Evolutionary conservation across 2,329 filamentous ascomycete species (phyloP), one percentile per base, ranked within the genome.

Genomic region (Curvularia verruculosa): DNA sequence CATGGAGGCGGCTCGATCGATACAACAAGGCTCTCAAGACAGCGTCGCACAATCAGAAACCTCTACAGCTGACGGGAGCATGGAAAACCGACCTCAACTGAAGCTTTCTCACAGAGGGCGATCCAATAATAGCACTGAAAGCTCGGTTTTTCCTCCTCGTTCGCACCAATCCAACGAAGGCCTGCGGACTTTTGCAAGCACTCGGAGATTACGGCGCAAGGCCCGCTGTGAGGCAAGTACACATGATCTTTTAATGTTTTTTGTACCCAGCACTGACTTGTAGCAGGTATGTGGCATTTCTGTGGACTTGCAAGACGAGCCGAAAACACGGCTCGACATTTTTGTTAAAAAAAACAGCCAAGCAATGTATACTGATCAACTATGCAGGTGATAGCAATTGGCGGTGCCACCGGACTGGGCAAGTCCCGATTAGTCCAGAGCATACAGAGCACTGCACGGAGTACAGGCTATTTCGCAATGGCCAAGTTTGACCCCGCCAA

Each of bases 391-490:
- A 81, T 88, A 43, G 80, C 82, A 15, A 81, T 88, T 40, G 81
- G 77, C 49, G 86, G 85, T 19, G 76, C 79, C 18, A 80, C 84
- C 45, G 86, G 86, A 2, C 78, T 85, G 31, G 86, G 86, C 15
- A 88, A 88, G 67, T 84, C 84, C 1, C 82, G 85, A 54, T 75
- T 88, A 6, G 74, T 88, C 15, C 84, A 85, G 61, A 83, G 82
- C 54, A 79, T 87, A 8, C 85, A 87, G 59, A 78, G 81, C 9
- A 77, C 78, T 21, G 85, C 85, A 37, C 81, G 86, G 29, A 82
- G 80, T 61, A 75, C 82, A 56, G 85, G 85, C 5, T 88, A 87
- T 65, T 86, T 86, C 63, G 84, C 84, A 1, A 81, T 82, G 45
- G 82, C 84, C 24, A 85, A 84, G 62, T 85, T 88, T 52, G 86